Evolutionary conservation across 495 filamentous ascomycete genomes (phyloP).

Genomic region (Parathielavia appendiculata): DNA sequence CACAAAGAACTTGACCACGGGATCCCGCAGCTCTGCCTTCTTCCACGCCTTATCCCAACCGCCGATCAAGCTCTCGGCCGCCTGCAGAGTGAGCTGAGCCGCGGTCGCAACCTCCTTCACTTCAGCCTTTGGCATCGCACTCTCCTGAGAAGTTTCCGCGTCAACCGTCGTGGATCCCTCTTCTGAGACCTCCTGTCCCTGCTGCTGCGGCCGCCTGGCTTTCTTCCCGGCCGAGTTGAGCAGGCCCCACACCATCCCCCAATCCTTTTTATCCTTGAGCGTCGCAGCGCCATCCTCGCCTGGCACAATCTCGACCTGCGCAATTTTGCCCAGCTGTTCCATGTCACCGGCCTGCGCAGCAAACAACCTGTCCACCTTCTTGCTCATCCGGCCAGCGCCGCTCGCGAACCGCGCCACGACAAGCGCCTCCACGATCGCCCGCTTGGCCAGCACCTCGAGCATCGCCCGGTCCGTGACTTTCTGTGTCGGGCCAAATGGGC

Average conservation of each 20-base stretch:
- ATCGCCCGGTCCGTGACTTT: conserved; percentile 37
- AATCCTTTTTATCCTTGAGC: conserved; percentile 18
- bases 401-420: conserved; percentile 42
- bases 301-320: conserved; percentile 15
- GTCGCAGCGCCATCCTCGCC: conserved; percentile 25
- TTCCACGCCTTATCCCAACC: conserved; percentile 49
- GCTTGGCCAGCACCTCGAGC: conserved; percentile 47
- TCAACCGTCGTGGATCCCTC: not conserved
- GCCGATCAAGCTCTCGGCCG: conserved; percentile 29
- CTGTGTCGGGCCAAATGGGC: conserved; percentile 35
- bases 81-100: conserved; percentile 18
- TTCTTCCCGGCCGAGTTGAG: conserved; percentile 11
- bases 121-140: conserved; percentile 1
- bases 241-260: conserved; percentile 4
- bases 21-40: conserved; percentile 51
- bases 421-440: conserved; percentile 58
- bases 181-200: not conserved
- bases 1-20: conserved; percentile 65
- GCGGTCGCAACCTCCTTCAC: not conserved
- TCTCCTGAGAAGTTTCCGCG: not conserved
- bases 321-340: conserved; percentile 15
- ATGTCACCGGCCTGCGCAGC: not conserved
- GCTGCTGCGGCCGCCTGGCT: conserved; percentile 5
- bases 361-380: conserved; percentile 21
- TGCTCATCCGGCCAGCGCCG: conserved; percentile 8